phyloP scores from a whole-genome alignment of 176 grass and related monocot species.

The Oryza meyeriana region DNA sequence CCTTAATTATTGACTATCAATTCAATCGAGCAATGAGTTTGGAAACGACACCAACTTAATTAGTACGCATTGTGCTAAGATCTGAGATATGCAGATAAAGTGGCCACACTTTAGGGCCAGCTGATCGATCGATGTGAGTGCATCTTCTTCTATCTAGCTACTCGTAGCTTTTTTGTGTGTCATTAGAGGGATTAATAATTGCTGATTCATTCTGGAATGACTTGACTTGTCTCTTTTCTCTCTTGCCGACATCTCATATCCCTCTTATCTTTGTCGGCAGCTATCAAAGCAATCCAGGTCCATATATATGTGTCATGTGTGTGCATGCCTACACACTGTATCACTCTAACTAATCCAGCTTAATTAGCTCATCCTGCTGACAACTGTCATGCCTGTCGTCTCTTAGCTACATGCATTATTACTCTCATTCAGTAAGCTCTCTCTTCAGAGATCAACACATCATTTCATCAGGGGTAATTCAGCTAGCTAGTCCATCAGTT shows the following conservation, averaged over 20 bases:
- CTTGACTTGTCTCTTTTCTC: slow-evolving; percentile 30
- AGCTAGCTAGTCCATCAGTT: too few species aligned
- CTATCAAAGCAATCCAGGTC: neutral
- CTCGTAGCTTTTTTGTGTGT: neutral
- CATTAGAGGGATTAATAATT: slow-evolving; percentile 14
- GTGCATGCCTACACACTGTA: neutral
- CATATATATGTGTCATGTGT: neutral
- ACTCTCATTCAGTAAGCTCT: neutral
- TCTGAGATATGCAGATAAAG: neutral
- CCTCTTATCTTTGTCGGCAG: slow-evolving; percentile 9
- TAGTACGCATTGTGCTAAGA: slow-evolving; percentile 9
- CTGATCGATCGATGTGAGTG: neutral
- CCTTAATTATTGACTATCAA: neutral
- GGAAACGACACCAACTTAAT: neutral
- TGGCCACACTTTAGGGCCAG: neutral
- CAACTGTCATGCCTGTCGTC: neutral
- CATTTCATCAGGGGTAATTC: neutral
- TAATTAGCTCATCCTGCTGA: neutral
- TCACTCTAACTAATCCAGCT: neutral
- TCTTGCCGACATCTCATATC: slow-evolving; percentile 35
- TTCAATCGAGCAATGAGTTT: neutral
- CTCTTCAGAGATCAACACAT: neutral
- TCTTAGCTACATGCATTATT: neutral
- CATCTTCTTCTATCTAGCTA: neutral
- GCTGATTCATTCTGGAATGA: slow-evolving; percentile 1